Evolutionary conservation across 2,329 filamentous ascomycete genomes (phyloP), one percentile per base, ranked within the genome.

Genomic region (Cordyceps javanica): DNA sequence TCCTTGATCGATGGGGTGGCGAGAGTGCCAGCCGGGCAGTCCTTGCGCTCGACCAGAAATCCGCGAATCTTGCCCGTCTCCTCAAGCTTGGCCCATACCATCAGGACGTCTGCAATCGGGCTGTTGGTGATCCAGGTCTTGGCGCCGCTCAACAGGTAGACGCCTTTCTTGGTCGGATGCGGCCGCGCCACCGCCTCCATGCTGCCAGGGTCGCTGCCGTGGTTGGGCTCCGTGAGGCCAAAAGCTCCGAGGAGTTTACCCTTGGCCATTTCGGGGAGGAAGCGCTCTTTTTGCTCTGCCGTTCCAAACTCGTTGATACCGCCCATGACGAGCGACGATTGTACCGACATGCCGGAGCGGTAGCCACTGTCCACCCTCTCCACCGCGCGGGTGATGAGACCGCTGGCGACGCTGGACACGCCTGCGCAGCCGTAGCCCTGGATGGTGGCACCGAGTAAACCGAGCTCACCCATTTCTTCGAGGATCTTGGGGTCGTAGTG

Each of bases 61-160:
- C 94, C 94, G 49, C 90, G 84, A 64, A 99, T 97, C 80, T 96
- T 96, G 61, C 91, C 92, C 23, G 91, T 95, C 65, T 89, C 88
- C 62, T 94, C 85, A 49, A 96, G 75, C 77, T 96, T 97, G 1
- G 93, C 94, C 94, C 94, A 99, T 1, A 96, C 86, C 62, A 96
- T 75, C 54, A 95, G 74, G 2, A 96, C 80, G 65, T 96, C 90
- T 2, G 91, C 84, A 65, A 96, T 95, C 3, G 91, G 91, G 8
- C 89, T 93, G 73, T 96, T 96, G 14, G 91, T 96, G 70, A 96
- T 96, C 91, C 91, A 96, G 0, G 92, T 96, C 79, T 96, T 96
- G 51, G 89, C 77, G 2, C 91, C 91, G 46, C 86, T 90, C 36
- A 96, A 75, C 44, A 86, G 82, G 65, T 87, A 89, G 71, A 91